phyloP scores from a whole-genome alignment of 108 stramenopile genomes.

The Epipyxis sp. region DNA sequence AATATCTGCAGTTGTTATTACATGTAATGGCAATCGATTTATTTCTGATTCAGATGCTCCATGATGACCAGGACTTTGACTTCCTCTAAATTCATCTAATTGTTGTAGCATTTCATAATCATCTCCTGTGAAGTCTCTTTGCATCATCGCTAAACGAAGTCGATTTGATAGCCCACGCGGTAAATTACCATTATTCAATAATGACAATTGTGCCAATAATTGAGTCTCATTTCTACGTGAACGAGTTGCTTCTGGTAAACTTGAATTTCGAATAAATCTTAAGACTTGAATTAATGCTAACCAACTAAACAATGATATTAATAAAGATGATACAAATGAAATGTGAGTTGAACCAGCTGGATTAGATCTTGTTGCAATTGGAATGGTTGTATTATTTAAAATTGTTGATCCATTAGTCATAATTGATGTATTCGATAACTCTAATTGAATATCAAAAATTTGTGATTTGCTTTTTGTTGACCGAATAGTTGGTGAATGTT shows the following conservation, averaged over 20 bases:
- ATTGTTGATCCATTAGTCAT: too few relatives aligned
- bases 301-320: not conserved
- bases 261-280: not conserved
- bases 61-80: not conserved
- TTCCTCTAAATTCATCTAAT: slow-evolving; percentile 6
- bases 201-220: not conserved
- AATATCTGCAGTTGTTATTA: not conserved
- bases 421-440: too few relatives aligned
- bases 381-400: too few relatives aligned
- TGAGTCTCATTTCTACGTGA: not conserved
- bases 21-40: not conserved
- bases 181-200: not conserved
- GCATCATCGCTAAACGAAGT: not conserved
- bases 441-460: too few relatives aligned
- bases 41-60: not conserved
- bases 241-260: not conserved
- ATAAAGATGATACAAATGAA: not conserved
- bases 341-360: too few relatives aligned
- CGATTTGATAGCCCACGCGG: not conserved
- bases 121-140: slow-evolving; percentile 15
- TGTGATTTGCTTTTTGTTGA: too few relatives aligned
- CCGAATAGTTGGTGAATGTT: too few relatives aligned
- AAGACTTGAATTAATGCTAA: not conserved
- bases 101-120: slow-evolving; percentile 3
- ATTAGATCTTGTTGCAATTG: too few relatives aligned